These are phyloP conservation scores for Fusarium sp. DNA, from an alignment of 2,329 filamentous ascomycete genomes.

Conservation along the genomic window DNA sequence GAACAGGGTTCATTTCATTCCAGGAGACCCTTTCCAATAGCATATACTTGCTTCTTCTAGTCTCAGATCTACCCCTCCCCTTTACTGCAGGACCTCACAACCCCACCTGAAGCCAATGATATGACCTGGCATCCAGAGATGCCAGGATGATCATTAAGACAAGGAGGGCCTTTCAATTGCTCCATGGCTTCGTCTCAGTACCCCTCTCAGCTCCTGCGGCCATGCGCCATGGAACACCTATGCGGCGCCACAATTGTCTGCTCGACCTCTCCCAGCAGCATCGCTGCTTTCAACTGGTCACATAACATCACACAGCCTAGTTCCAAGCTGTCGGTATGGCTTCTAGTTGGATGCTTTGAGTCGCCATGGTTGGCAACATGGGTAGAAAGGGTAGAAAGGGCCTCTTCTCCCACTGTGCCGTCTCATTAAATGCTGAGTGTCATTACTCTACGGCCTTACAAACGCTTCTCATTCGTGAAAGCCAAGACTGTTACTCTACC, in stretches of 20 bases:
- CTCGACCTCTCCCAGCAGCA: constrained; percentile 10
- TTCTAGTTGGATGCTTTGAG: constrained; percentile 32
- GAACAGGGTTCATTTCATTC: constrained; percentile 21
- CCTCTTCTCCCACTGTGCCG: not conserved
- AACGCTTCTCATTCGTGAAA: not conserved
- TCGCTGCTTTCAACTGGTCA: constrained; percentile 20
- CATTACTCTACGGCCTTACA: constrained; percentile 1
- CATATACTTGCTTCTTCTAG: constrained; percentile 21
- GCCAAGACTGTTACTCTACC: not conserved
- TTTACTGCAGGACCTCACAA: constrained; percentile 4
- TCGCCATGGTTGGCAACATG: constrained; percentile 7
- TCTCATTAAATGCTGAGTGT: not conserved
- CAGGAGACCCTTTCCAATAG: constrained; percentile 6
- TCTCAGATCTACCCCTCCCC: constrained; percentile 12
- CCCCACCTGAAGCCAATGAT: constrained; percentile 9
- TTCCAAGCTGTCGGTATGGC: constrained; percentile 31
- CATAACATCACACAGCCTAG: constrained; percentile 24
- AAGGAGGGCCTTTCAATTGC: not conserved
- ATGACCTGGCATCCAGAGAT: not conserved
- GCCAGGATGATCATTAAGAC: not conserved
- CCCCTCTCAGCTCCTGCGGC: constrained; percentile 17
- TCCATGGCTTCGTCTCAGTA: constrained; percentile 3
- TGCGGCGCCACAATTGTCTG: constrained; percentile 30
- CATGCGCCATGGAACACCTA: constrained; percentile 20
- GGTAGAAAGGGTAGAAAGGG: constrained; percentile 23